Evolutionary conservation across 1,284 basidiomycete genomes (phyloP).

Genomic region (Microbotryum silenes-acaulis): DNA sequence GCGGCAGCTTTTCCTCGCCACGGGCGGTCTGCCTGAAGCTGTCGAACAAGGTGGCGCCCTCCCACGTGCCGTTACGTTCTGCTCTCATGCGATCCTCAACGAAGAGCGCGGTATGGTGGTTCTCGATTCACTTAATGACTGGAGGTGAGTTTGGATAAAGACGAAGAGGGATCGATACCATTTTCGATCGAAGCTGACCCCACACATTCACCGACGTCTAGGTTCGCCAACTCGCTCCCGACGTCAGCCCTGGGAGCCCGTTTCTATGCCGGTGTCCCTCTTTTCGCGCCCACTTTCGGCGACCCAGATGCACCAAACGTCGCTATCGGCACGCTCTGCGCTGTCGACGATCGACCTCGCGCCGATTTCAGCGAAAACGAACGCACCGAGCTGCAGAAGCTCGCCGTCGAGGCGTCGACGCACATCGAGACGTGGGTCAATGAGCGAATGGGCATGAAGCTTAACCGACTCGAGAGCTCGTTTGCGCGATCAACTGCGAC

Average conservation of each 20-base stretch:
- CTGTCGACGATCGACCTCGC: slow-evolving; percentile 35
- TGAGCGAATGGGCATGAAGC: slow-evolving; percentile 17
- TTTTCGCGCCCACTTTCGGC: slow-evolving; percentile 26
- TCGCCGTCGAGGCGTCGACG: slow-evolving; percentile 16
- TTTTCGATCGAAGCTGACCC: not conserved
- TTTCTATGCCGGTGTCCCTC: slow-evolving; percentile 30
- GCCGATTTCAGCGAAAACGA: slow-evolving; percentile 31
- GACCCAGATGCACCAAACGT: slow-evolving; percentile 16
- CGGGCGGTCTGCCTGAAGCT: slow-evolving; percentile 30
- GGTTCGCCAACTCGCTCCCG: slow-evolving; percentile 3
- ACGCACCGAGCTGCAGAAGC: slow-evolving; percentile 26
- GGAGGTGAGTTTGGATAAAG: slow-evolving; percentile 19
- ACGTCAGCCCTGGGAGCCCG: slow-evolving; percentile 5
- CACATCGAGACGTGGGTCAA: slow-evolving; percentile 24
- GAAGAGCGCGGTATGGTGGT: slow-evolving; percentile 31
- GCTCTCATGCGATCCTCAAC: slow-evolving; percentile 31
- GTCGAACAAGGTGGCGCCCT: slow-evolving; percentile 14
- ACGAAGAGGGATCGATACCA: not conserved
- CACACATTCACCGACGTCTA: not conserved
- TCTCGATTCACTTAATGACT: slow-evolving; percentile 29
- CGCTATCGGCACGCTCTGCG: slow-evolving; percentile 36
- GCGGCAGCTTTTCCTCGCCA: slow-evolving; percentile 35
- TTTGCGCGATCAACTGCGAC: not conserved
- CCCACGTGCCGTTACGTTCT: slow-evolving; percentile 30
- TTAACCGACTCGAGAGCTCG: slow-evolving; percentile 11